Percentiles rank a stretch among this genome's conserved stretches.
Evolutionary conservation across 202 grass and related monocot genomes (phyloP).

Genomic region (Hordeum pubiflorum): DNA sequence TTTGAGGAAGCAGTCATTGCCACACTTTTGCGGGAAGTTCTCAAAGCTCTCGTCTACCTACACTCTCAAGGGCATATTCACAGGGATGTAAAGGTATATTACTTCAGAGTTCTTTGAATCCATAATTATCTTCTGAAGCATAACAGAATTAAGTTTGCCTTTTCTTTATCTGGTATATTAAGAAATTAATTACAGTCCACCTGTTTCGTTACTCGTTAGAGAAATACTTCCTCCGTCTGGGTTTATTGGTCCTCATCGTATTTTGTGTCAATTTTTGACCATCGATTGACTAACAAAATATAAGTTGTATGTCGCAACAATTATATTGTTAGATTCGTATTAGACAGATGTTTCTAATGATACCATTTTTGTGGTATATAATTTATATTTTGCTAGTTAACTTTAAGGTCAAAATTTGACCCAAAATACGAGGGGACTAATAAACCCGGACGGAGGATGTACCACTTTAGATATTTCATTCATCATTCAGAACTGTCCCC

Average conservation of each 20-base stretch:
- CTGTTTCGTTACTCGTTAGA: background rate
- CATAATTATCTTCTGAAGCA: background rate
- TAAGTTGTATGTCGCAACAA: too few relatives aligned
- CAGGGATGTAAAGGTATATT: constrained; percentile 91
- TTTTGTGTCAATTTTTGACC: too few relatives aligned
- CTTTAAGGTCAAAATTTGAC: too few relatives aligned
- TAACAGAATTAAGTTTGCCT: background rate
- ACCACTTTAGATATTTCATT: background rate
- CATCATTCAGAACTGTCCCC: background rate
- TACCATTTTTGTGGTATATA: too few relatives aligned
- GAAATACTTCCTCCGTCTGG: too few relatives aligned
- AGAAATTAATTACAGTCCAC: background rate
- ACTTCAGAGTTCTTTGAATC: background rate
- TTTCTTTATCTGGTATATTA: background rate
- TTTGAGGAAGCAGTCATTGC: constrained; percentile 94
- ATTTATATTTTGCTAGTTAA: too few relatives aligned
- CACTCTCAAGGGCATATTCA: constrained; percentile 92
- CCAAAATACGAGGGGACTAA: too few relatives aligned
- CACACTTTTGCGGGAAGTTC: constrained; percentile 76
- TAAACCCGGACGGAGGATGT: background rate
- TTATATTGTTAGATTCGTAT: too few relatives aligned
- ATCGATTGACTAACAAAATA: too few relatives aligned
- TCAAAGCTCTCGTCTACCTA: constrained; percentile 93
- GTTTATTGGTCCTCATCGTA: too few relatives aligned
- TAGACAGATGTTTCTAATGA: too few relatives aligned